Percentiles rank a stretch among this genome's conserved stretches.
These are phyloP conservation scores for Smallanthus sonchifolius DNA, from an alignment of 129 eudicot species.

Conservation along the genomic window DNA sequence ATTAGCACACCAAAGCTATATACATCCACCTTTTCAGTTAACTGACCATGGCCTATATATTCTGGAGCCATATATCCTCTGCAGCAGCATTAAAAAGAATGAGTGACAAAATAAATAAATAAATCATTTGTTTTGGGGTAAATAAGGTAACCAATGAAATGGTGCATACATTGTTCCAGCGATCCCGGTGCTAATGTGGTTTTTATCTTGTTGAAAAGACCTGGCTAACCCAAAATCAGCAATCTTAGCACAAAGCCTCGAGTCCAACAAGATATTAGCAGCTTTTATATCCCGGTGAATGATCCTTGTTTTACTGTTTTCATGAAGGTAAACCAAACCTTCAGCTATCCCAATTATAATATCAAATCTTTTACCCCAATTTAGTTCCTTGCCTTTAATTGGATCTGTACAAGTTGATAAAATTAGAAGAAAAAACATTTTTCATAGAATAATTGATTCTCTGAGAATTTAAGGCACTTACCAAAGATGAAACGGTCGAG, in stretches of 20 bases:
- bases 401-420: slow-evolving; percentile 41
- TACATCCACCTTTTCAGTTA: slow-evolving; percentile 75
- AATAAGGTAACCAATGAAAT: not conserved
- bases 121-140: not conserved
- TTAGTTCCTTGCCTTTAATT: slow-evolving; percentile 50
- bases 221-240: slow-evolving; percentile 92
- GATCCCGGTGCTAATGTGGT: slow-evolving; percentile 81
- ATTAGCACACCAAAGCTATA: slow-evolving; percentile 69
- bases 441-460: not conserved
- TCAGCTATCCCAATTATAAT: slow-evolving; percentile 58
- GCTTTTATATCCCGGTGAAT: slow-evolving; percentile 81
- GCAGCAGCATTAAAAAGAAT: not conserved
- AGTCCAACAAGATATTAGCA: slow-evolving; percentile 71
- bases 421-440: not conserved
- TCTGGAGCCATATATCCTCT: slow-evolving; percentile 84
- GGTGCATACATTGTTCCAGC: slow-evolving; percentile 74
- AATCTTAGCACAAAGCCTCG: slow-evolving; percentile 67
- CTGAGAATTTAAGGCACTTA: slow-evolving; percentile 5
- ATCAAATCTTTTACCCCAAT: slow-evolving; percentile 65
- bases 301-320: slow-evolving; percentile 58
- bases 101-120: not conserved
- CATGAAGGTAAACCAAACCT: slow-evolving; percentile 87
- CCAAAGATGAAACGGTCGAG: slow-evolving; percentile 70
- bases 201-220: slow-evolving; percentile 74
- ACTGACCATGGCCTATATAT: slow-evolving; percentile 58